A percentile compares a stretch with the other conserved stretches of the same genome.
phyloP scores from a whole-genome alignment of 352 stramenopile species.

The Globisporangium nagaii region DNA sequence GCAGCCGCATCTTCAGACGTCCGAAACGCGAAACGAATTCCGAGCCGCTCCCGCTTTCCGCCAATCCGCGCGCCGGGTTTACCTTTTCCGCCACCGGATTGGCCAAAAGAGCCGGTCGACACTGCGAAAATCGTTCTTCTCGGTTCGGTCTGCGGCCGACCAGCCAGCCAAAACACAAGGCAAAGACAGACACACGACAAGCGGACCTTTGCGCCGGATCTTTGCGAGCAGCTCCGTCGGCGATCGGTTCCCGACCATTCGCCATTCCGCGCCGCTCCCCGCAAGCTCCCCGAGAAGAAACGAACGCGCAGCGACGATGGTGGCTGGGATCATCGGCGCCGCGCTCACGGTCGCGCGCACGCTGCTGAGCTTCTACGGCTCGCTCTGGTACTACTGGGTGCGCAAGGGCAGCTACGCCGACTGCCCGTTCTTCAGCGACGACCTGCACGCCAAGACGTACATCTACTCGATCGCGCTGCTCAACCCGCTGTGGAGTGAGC shows the following conservation, averaged over 20 bases:
- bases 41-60: neutral
- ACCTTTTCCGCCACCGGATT: neutral
- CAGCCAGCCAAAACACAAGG: no score
- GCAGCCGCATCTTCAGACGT: neutral
- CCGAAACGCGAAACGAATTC: neutral
- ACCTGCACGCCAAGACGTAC: constrained; percentile 88
- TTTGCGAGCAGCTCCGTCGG: neutral
- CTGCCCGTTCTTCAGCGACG: constrained; percentile 71
- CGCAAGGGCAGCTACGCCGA: constrained; percentile 66
- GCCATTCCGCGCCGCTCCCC: constrained; percentile 4
- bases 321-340: constrained; percentile 22
- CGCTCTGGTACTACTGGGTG: constrained; percentile 75
- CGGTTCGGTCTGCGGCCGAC: neutral
- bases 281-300: constrained; percentile 1
- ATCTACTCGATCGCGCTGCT: constrained; percentile 93
- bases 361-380: constrained; percentile 75
- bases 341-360: constrained; percentile 24
- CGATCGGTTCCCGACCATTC: neutral
- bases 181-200: neutral
- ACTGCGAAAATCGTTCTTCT: neutral
- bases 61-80: neutral
- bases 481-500: constrained; percentile 93
- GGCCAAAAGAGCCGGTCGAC: neutral
- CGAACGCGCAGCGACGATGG: constrained; percentile 14
- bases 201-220: neutral